Conservation (phyloP, 2,329 filamentous ascomycete genomes). For the Plenodomus lindquistii region DNA sequence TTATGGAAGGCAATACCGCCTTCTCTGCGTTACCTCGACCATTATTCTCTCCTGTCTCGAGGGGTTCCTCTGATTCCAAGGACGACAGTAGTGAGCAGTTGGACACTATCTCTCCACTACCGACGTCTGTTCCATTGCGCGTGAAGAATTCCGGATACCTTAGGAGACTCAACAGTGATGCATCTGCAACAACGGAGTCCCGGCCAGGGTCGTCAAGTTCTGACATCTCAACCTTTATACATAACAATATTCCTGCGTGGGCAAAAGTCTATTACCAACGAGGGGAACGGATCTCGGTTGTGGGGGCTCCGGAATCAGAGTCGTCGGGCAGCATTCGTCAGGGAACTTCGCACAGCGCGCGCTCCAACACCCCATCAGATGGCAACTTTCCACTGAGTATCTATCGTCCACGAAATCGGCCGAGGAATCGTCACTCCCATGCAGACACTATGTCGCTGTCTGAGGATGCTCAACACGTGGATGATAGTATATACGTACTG, state of each 20-base stretch:
- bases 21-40: slow-evolving; percentile 42
- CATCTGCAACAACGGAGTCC: slow-evolving; percentile 35
- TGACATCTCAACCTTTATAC: slow-evolving; percentile 39
- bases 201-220: slow-evolving; percentile 43
- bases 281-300: slow-evolving; percentile 40
- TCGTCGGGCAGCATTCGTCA: slow-evolving; percentile 36
- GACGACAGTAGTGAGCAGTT: slow-evolving; percentile 43
- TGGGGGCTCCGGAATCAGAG: slow-evolving; percentile 39
- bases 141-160: slow-evolving; percentile 45
- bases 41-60: slow-evolving; percentile 36
- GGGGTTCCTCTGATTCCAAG: slow-evolving; percentile 31
- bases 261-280: slow-evolving; percentile 45
- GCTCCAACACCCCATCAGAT: slow-evolving; percentile 43
- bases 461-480: slow-evolving; percentile 28
- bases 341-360: slow-evolving; percentile 42
- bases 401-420: slow-evolving; percentile 45
- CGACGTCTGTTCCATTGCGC: slow-evolving; percentile 42
- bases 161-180: slow-evolving; percentile 38
- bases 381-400: slow-evolving; percentile 43
- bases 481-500: slow-evolving; percentile 35
- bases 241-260: slow-evolving; percentile 45
- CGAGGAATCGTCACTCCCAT: slow-evolving; percentile 35
- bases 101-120: slow-evolving; percentile 46
- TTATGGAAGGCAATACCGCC: slow-evolving; percentile 29
- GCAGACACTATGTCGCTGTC: slow-evolving; percentile 36